A percentile compares a stretch with the other conserved stretches of the same genome.
Evolutionary conservation across 2,329 filamentous ascomycete species (phyloP).

Genomic region (Neopestalotiopsis rosae): DNA sequence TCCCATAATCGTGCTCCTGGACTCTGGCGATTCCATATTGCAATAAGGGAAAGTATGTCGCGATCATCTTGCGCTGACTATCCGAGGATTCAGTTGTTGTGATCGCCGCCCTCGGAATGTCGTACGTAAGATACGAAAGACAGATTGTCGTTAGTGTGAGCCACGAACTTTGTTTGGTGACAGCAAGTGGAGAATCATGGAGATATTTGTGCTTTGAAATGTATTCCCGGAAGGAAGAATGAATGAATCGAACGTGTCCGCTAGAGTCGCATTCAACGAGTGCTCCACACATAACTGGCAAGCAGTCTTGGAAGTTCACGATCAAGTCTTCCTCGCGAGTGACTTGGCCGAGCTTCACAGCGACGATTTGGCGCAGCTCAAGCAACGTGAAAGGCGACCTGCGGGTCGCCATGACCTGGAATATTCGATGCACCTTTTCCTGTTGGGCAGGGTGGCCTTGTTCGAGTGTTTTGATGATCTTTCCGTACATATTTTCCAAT

Average conservation of each 20-base stretch:
- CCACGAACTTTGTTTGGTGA: neutral
- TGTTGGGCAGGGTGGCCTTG: neutral
- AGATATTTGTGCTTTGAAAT: neutral
- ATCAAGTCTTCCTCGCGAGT: neutral
- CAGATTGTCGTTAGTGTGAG: neutral
- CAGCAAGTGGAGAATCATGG: neutral
- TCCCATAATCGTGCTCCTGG: neutral
- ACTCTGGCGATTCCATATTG: neutral
- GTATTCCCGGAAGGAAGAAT: neutral
- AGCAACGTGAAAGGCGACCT: neutral
- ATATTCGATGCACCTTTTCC: neutral
- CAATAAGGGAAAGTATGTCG: too few relatives aligned
- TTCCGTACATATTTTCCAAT: neutral
- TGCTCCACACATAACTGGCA: neutral
- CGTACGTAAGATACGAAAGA: neutral
- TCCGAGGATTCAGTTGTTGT: too few relatives aligned
- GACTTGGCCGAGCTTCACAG: neutral
- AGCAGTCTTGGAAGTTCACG: neutral
- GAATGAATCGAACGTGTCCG: neutral
- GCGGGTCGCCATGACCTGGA: neutral
- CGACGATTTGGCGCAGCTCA: neutral
- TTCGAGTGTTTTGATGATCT: neutral
- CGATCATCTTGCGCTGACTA: too few relatives aligned
- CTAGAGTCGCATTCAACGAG: neutral
- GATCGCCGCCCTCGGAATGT: too few relatives aligned